Evolutionary conservation across 2,329 filamentous ascomycete species (phyloP), one percentile per base, ranked within the genome.

Genomic region (Colletotrichum sidae): DNA sequence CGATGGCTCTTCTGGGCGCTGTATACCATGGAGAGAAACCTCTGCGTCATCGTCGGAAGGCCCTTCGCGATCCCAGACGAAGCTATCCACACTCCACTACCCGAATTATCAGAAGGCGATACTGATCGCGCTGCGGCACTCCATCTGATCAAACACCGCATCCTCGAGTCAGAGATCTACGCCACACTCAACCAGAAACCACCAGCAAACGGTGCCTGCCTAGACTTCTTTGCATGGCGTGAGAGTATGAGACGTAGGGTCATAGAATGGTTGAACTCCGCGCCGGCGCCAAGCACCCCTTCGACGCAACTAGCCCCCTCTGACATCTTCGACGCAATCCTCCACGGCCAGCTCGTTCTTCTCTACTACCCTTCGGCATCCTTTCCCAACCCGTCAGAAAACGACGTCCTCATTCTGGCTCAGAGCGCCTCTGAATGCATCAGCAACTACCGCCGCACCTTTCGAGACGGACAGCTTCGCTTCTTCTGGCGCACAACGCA

Each of bases 401-500:
- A 59, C 0, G 72, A 74, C 7, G 7, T 73, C 0, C 13, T 35
- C 8, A 55, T 67, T 4, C 60, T 74, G 0, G 71, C 69, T 0
- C 67, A 65, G 8, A 68, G 61, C 35, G 71, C 71, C 8, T 47
- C 58, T 0, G 56, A 55, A 2, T 68, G 67, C 34, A 67, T 74
- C 4, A 55, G 68, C 6, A 49, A 55, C 6, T 74, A 74, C 41
- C 68, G 59, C 7, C 45, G 45, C 1, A 55, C 69, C 0, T 74
- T 74, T 34, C 65, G 68, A 67, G 65, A 8, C 69, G 70, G 0
- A 50, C 12, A 73, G 11, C 12, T 74, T 2, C 67, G 72, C 1
- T 74, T 73, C 54, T 73, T 70, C 55, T 74, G 72, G 72, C 69
- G 72, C 8, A 74, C 70, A 0, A 69, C 69, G 0, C 72, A 71